Evolutionary conservation across 2,329 filamentous ascomycete species (phyloP), one percentile per base, ranked within the genome.

Genomic region (Alternaria arbusti): DNA sequence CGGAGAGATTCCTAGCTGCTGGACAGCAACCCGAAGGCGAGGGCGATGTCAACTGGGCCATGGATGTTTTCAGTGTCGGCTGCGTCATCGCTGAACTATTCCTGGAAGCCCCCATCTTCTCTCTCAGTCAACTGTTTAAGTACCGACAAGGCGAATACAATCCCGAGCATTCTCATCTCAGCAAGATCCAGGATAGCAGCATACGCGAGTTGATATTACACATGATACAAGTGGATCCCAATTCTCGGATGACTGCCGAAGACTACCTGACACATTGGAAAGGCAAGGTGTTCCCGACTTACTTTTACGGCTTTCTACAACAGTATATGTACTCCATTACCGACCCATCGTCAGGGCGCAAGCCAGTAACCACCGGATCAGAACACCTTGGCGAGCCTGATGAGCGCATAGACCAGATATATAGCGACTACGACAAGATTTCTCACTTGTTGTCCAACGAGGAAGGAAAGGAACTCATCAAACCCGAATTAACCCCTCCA

Each of bases 11-110:
- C 77, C 85, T 96, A 17, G 88, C 89, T 5, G 86, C 90, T 4
- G 90, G 89, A 22, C 88, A 91, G 69, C 86, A 88, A 20, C 86
- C 89, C 7, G 87, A 90, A 52, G 87, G 85, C 79, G 88, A 78
- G 84, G 88, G 82, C 81, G 89, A 74, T 5, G 82, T 91, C 56
- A 91, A 89, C 51, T 97, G 95, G 94, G 95, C 96, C 40, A 99
- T 99, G 96, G 96, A 99, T 78, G 91, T 99, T 36, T 99, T 99
- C 83, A 98, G 96, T 79, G 91, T 91, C 22, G 96, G 96, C 8
- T 99, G 96, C 78, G 94, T 98, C 43, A 97, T 99, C 73, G 96
- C 96, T 2, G 96, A 99, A 79, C 86, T 99, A 40, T 97, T 99
- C 70, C 87, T 98, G 6, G 96, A 99, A 81, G 88, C 94, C 0